Conservation (phyloP, 2,329 filamentous ascomycete genomes). For the Neocatenulostroma microsporum region DNA sequence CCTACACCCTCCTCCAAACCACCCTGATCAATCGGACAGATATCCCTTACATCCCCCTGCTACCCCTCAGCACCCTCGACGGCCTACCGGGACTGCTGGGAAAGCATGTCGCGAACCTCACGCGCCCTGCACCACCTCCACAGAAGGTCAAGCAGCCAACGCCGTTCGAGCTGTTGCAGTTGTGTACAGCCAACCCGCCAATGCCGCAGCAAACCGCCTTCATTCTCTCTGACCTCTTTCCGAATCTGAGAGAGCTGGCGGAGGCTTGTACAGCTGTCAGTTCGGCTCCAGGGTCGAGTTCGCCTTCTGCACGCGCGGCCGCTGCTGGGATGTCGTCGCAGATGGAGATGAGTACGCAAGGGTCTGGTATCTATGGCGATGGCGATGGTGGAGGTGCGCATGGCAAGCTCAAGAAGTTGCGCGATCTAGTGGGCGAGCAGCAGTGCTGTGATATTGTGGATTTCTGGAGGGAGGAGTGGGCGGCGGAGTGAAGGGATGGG, state of each 20-base stretch:
- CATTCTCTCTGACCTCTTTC: conserved; percentile 21
- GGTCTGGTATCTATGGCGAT: no score
- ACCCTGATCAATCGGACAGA: conserved; percentile 15
- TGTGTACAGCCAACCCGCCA: conserved; percentile 18
- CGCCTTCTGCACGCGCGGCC: conserved; percentile 6
- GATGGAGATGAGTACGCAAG: no score
- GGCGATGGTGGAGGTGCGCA: conserved; percentile 13
- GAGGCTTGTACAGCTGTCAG: conserved; percentile 9
- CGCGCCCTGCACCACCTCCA: no score
- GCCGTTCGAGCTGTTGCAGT: conserved; percentile 19
- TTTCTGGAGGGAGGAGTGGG: conserved; percentile 35
- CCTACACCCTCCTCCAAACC: conserved; percentile 24
- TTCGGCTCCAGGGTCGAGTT: conserved; percentile 9
- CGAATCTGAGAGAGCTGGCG: conserved; percentile 17
- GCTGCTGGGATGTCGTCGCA: no score
- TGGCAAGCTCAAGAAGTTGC: conserved; percentile 19
- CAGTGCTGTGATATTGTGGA: conserved; percentile 26
- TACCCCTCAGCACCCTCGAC: conserved; percentile 19
- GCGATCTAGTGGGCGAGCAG: conserved; percentile 28
- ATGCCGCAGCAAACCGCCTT: conserved; percentile 19
- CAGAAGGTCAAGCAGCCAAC: no score
- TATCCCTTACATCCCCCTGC: conserved; percentile 20
- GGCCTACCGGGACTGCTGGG: conserved; percentile 19
- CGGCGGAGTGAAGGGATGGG: no score
- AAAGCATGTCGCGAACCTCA: conserved; percentile 11